Base-by-base conservation (phyloP, 2,329 filamentous ascomycete genomes). In the Lecanicillium sp. region DNA sequence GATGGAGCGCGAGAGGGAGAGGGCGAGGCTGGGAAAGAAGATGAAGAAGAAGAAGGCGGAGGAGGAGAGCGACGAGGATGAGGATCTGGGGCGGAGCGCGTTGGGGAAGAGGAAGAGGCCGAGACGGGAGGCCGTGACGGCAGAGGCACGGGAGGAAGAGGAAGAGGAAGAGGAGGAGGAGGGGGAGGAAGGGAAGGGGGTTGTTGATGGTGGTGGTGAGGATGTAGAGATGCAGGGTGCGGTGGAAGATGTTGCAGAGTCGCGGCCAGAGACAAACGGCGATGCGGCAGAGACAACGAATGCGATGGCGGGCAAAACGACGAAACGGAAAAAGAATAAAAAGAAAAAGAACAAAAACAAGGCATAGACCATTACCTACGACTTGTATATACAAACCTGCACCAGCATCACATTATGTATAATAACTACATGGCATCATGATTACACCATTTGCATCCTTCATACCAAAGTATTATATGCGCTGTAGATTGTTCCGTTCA, bases 51-150 rank as follows among this genome's bases (percentile, higher is more conserved):
- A 51, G 29, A 42, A 42, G 41, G 49, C 36, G 24, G 51, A 55
- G 17, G 50, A 53, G 42, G 66, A 66, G 50, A 66, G 62, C 21
- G 63, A 65, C 17, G 61, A 64, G 5, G 65, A 69, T 1, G 59
- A 60, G 37, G 60, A 62, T 12, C 56, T 60, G 10, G 67, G 68
- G 6, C 55, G 68, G 43, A 66, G 66, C 45, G 64, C 58, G 39
- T 37, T 70, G 3, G 68, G 67, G 2, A 67, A 63, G 57, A 60
- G 62, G 48, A 70, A 70, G 57, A 60, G 63, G 53, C 54, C 56
- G 23, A 54, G 47, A 26, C 30, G 51, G 35, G 56, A 51, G 42
- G n/a, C n/a, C n/a, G n/a, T n/a, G n/a, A n/a, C n/a, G n/a, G n/a
- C n/a, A n/a, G 55, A 55, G 41, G 50, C 15, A 24, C 23, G 32